Conservation (phyloP, 2,329 filamentous ascomycete genomes). For the Penicillium janthinellum region DNA sequence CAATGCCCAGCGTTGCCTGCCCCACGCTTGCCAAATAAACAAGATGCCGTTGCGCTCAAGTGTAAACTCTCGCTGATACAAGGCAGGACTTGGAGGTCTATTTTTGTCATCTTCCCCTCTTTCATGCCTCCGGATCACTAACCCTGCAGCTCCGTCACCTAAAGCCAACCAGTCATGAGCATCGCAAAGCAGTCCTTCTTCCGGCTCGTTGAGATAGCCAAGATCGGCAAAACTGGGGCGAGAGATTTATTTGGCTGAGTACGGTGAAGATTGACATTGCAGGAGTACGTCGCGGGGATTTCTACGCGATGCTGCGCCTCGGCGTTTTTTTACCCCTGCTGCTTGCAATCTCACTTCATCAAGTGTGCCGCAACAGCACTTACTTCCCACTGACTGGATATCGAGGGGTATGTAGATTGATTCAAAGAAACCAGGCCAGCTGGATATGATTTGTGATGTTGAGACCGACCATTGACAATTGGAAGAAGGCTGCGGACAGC, state of each 20-base stretch:
- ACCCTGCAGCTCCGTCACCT: slow-evolving; percentile 5
- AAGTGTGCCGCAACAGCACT: background rate
- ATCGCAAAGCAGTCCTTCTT: background rate
- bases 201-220: background rate
- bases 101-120: background rate
- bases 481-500: background rate
- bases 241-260: background rate
- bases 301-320: background rate
- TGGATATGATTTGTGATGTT: background rate
- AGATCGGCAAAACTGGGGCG: slow-evolving; percentile 5
- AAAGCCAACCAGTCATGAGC: background rate
- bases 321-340: background rate
- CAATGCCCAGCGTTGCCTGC: background rate
- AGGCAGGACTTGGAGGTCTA: background rate
- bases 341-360: background rate
- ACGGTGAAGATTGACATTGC: slow-evolving; percentile 7
- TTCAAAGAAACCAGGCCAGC: background rate
- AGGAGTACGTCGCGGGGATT: background rate
- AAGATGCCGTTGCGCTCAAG: background rate
- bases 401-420: background rate
- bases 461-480: background rate
- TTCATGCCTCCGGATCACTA: background rate
- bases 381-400: background rate
- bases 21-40: background rate
- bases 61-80: background rate